Base-by-base conservation (phyloP, 495 filamentous ascomycete species). In the Lindgomyces ingoldianus region DNA sequence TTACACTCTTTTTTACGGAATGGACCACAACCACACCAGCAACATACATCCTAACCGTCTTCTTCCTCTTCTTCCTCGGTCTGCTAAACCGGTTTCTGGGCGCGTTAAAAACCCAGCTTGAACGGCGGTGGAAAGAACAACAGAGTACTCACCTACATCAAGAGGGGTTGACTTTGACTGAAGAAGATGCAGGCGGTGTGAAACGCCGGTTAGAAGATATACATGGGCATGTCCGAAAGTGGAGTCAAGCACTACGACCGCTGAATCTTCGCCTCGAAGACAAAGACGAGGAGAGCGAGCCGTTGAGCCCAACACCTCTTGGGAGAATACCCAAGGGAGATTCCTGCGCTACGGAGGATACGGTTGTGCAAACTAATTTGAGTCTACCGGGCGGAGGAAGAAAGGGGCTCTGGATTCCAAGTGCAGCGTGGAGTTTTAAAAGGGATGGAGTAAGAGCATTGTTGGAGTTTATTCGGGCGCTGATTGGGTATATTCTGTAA, bases 51-150 rank as follows among this genome's bases (percentile, higher is more conserved):
- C 44, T 62, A 21, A 54, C 59, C 18, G 27, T 62, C 22, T 22
- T 62, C 18, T 62, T 62, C 48, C 59, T 62, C 39, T 62, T 62
- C 24, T 18, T n/a, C 36, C 59, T 62, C 24, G 59, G 59, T 1
- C 19, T 62, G 2, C 41, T 54, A 3, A 53, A 62, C 39, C 59
- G 59, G 16, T 62, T 62, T 24, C 59, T 62, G 14, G 59, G 59
- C 14, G 59, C 59, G 1, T 14, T 53, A n/a, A 54, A 62, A 33
- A 53, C n/a, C 3, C 59, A 62, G 21, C 48, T 62, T 18, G 59
- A 62, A 21, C 18, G 49, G 18, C 21, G 59, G 19, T 62, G 59
- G 59, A 44, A 30, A 21, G 59, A 62, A 45, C 14, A 21, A 19
- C 19, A 30, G 21, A 4, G 16, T 6, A 1, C n/a, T n/a, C n/a